Percentiles rank a stretch among this genome's conserved stretches.
Conservation (phyloP, 768 basidiomycete genomes). For the Solioccasus polychromus region DNA sequence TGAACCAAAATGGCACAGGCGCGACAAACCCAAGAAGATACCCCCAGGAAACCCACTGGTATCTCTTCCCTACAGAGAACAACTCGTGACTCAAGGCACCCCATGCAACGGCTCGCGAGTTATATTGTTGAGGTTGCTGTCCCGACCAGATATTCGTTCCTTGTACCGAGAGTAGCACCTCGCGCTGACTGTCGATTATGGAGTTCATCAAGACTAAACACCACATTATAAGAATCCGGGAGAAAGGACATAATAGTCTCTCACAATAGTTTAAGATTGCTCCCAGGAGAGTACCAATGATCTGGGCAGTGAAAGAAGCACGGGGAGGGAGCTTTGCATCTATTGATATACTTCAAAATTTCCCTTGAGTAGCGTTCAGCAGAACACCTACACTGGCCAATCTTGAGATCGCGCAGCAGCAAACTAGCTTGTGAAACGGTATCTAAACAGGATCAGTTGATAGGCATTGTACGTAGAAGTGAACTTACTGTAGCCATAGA, state of each 20-base stretch:
- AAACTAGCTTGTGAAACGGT: constrained; percentile 47
- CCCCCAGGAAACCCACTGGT: constrained; percentile 41
- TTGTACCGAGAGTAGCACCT: constrained; percentile 50
- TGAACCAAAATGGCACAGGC: constrained; percentile 42
- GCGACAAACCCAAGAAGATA: constrained; percentile 32
- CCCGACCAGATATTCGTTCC: constrained; percentile 43
- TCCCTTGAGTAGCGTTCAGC: constrained; percentile 11
- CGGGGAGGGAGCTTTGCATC: constrained; percentile 60
- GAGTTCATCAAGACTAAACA: constrained; percentile 57
- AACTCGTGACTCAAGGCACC: constrained; percentile 37
- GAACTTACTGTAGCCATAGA: constrained; percentile 46
- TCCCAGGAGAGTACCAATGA: constrained; percentile 53
- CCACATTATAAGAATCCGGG: background rate
- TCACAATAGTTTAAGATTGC: constrained; percentile 45
- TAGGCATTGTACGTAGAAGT: too few relatives aligned
- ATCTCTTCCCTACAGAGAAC: constrained; percentile 29
- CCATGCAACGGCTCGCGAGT: constrained; percentile 37
- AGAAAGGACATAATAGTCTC: background rate
- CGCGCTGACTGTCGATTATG: constrained; percentile 49
- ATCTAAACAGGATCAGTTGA: too few relatives aligned
- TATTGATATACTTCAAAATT: constrained; percentile 13
- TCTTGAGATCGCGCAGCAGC: constrained; percentile 59
- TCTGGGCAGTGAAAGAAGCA: constrained; percentile 59
- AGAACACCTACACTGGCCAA: constrained; percentile 20
- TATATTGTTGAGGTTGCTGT: constrained; percentile 29